phyloP scores from a whole-genome alignment of 768 basidiomycete genomes.

The Leccinum subgranulosum region DNA sequence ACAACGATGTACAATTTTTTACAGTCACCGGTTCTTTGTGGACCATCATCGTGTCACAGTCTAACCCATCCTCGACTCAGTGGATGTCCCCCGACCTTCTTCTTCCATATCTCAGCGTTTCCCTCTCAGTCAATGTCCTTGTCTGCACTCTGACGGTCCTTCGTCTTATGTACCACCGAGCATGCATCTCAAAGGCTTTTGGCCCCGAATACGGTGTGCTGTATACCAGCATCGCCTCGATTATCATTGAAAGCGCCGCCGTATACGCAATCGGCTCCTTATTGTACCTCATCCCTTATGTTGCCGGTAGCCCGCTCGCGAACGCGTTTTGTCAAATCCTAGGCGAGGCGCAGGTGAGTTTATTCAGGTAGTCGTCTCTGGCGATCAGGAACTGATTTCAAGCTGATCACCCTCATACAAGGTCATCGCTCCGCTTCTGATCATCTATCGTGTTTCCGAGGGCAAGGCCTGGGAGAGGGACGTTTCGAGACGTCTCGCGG shows the following conservation, averaged over 20 bases:
- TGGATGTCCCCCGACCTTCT: constrained; percentile 34
- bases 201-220: constrained; percentile 24
- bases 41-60: constrained; percentile 26
- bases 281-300: constrained; percentile 31
- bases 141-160: constrained; percentile 30
- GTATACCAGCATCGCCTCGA: constrained; percentile 31
- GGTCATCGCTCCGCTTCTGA: constrained; percentile 47
- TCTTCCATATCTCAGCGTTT: constrained; percentile 32
- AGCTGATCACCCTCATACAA: not conserved
- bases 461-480: constrained; percentile 42
- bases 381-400: not conserved
- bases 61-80: constrained; percentile 10
- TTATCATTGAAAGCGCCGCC: constrained; percentile 34
- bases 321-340: constrained; percentile 29
- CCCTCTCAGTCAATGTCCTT: constrained; percentile 32
- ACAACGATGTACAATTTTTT: not conserved
- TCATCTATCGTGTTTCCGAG: constrained; percentile 44
- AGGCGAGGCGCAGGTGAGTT: constrained; percentile 28
- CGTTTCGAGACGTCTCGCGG: constrained; percentile 7
- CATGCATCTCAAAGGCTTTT: constrained; percentile 22
- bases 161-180: constrained; percentile 30
- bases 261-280: constrained; percentile 32
- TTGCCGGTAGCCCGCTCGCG: constrained; percentile 19
- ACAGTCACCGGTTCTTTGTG: constrained; percentile 30
- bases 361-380: too few species aligned